Conservation (phyloP, 2,329 filamentous ascomycete species). For the Botrytis cinerea region DNA sequence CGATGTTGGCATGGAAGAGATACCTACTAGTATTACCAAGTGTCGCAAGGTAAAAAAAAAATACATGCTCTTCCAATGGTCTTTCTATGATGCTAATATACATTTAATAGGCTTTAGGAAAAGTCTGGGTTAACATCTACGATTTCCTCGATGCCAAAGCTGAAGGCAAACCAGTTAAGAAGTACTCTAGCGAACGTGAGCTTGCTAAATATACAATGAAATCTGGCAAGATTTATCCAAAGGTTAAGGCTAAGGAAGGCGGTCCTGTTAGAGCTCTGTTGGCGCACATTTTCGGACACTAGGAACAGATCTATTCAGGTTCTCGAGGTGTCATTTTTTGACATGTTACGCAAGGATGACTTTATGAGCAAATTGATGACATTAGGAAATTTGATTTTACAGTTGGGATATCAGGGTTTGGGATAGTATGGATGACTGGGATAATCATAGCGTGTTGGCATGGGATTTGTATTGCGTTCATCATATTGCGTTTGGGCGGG, state of each 20-base stretch:
- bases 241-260: slow-evolving; percentile 45
- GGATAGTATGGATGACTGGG: not conserved
- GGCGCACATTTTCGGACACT: slow-evolving; percentile 39
- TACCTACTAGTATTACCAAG: slow-evolving; percentile 48
- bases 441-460: not conserved
- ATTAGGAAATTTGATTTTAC: not conserved
- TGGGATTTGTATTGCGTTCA: not conserved
- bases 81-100: not conserved
- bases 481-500: not conserved
- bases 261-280: slow-evolving; percentile 47
- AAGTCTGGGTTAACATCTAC: slow-evolving; percentile 51
- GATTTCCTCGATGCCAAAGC: slow-evolving; percentile 47
- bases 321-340: not conserved
- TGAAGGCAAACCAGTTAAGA: slow-evolving; percentile 37
- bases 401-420: not conserved
- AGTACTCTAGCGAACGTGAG: slow-evolving; percentile 41
- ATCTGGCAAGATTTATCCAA: slow-evolving; percentile 49
- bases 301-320: not conserved
- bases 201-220: slow-evolving; percentile 45
- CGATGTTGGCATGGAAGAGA: slow-evolving; percentile 46
- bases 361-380: not conserved
- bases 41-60: slow-evolving; percentile 48
- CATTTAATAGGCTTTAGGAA: slow-evolving; percentile 44
- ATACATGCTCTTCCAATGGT: not conserved
- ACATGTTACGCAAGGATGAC: not conserved